Percentiles rank a stretch among this genome's conserved stretches.
These are phyloP conservation scores for Trichoderma asperelloides DNA, from an alignment of 495 filamentous ascomycete species.

Conservation along the genomic window DNA sequence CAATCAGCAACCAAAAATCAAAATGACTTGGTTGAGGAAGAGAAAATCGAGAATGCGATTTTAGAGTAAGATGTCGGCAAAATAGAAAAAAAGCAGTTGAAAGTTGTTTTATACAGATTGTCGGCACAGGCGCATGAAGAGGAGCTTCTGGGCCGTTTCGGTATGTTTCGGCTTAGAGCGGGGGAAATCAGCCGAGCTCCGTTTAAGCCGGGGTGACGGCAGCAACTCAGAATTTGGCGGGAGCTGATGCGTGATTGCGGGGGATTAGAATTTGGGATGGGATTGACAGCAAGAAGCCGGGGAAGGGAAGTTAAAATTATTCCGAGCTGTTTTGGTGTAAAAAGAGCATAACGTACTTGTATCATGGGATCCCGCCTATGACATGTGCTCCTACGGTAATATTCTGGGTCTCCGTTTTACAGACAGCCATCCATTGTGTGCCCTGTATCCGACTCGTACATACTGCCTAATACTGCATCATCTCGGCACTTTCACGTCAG, in stretches of 20 bases:
- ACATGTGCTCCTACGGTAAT: too few relatives aligned
- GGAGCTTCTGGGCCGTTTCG: constrained; percentile 2
- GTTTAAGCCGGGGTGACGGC: not conserved
- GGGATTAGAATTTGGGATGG: not conserved
- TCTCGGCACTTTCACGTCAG: too few relatives aligned
- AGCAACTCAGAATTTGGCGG: not conserved
- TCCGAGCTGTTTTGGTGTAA: too few relatives aligned
- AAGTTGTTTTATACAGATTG: not conserved
- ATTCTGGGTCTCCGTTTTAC: too few relatives aligned
- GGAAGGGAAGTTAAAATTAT: not conserved
- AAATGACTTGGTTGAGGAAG: not conserved
- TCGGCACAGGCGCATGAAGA: not conserved
- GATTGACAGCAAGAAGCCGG: not conserved
- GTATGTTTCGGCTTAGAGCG: constrained; percentile 11
- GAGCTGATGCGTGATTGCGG: not conserved
- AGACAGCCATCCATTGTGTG: too few relatives aligned
- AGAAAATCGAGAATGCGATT: not conserved
- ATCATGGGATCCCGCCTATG: too few relatives aligned
- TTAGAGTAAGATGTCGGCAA: not conserved
- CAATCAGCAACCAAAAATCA: not conserved
- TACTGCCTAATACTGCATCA: too few relatives aligned
- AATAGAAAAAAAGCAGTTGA: not conserved
- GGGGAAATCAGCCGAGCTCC: constrained; percentile 1
- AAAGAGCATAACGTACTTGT: too few relatives aligned
- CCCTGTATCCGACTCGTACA: too few relatives aligned